Base-by-base conservation (phyloP, 2,329 filamentous ascomycete genomes). In the Herpotrichia juniperi region DNA sequence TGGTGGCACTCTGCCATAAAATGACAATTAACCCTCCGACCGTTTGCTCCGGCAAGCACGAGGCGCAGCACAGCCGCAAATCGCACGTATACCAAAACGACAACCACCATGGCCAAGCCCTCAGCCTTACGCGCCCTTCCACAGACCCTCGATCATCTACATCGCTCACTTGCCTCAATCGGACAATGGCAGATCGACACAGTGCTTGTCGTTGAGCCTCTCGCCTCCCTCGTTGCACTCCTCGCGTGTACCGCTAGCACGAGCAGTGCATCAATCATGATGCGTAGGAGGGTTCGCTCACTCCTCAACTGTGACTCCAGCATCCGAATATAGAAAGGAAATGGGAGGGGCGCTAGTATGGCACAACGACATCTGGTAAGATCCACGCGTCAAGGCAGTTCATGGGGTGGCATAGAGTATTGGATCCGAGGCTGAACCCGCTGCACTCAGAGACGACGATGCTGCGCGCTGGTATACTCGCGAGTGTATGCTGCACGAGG, bases 371-470 rank as follows among this genome's bases (percentile, higher is more conserved):
- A 28, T 12, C 26, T 28, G 26, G 26, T 24, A n/a, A 17, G 37
- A 40, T 11, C 37, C 37, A 40, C 37, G 37, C 37, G 37, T 40
- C 37, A 12, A 12, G 37, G 37, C 37, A 11, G 14, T 25, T 14
- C 21, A 40, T 40, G 16, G 37, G 37, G 37, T 25, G 37, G 37
- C 37, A 40, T 22, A 40, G 37, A n/a, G n/a, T n/a, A n/a, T n/a
- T n/a, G n/a, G n/a, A 25, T 22, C 19, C 19, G 3, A 37, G 21
- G n/a, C 34, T 37, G 34, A 12, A 17, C n/a, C n/a, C n/a, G 34
- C 34, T 37, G 34, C 4, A 37, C 16, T 37, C 34, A 17, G 34
- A 37, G 34, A 37, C 3, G 16, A 37, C 34, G 34, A 37, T 37
- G 34, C 34, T 37, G 34, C 16, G 34, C 11, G 34, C 16, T 19